A percentile compares a stretch with the other conserved stretches of the same genome.
Conservation (phyloP, 1,284 basidiomycete genomes). For the Pseudozyma sp. region DNA sequence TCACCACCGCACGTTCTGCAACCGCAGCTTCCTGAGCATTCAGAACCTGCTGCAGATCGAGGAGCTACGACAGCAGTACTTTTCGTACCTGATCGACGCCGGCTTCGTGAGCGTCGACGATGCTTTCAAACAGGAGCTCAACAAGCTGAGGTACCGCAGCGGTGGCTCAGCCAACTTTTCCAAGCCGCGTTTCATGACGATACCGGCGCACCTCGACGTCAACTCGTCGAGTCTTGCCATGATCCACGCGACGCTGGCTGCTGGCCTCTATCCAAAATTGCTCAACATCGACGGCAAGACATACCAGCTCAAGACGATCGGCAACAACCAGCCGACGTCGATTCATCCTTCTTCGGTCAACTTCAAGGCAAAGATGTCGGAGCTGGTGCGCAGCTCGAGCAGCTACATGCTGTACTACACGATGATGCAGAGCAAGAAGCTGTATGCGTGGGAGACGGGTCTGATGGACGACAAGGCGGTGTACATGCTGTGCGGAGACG, state of each 20-base stretch:
- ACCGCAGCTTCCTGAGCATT: slow-evolving; percentile 84
- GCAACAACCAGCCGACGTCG: slow-evolving; percentile 84
- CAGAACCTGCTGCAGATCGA: slow-evolving; percentile 95
- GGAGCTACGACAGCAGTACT: slow-evolving; percentile 92
- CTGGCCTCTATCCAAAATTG: slow-evolving; percentile 93
- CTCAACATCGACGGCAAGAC: slow-evolving; percentile 76
- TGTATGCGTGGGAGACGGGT: slow-evolving; percentile 95
- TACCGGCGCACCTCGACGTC: slow-evolving; percentile 78
- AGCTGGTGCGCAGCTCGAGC: slow-evolving; percentile 31
- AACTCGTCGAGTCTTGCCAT: slow-evolving; percentile 77
- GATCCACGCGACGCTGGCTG: slow-evolving; percentile 83
- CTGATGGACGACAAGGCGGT: slow-evolving; percentile 87
- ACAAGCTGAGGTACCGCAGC: slow-evolving; percentile 71
- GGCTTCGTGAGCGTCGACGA: slow-evolving; percentile 81
- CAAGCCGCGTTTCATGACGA: slow-evolving; percentile 77
- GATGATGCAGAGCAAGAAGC: slow-evolving; percentile 84
- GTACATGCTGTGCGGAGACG: slow-evolving; percentile 88
- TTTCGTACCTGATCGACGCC: slow-evolving; percentile 83
- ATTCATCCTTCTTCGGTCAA: slow-evolving; percentile 82
- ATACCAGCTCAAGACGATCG: slow-evolving; percentile 80
- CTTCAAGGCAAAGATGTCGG: slow-evolving; percentile 42
- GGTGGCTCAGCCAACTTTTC: slow-evolving; percentile 70
- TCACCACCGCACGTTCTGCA: slow-evolving; percentile 75
- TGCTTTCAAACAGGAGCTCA: slow-evolving; percentile 78
- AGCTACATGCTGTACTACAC: slow-evolving; percentile 56